Percentiles rank a stretch among this genome's conserved stretches.
Evolutionary conservation across 75 land plant genomes (phyloP).

Genomic region (Ceratopteris richardii): DNA sequence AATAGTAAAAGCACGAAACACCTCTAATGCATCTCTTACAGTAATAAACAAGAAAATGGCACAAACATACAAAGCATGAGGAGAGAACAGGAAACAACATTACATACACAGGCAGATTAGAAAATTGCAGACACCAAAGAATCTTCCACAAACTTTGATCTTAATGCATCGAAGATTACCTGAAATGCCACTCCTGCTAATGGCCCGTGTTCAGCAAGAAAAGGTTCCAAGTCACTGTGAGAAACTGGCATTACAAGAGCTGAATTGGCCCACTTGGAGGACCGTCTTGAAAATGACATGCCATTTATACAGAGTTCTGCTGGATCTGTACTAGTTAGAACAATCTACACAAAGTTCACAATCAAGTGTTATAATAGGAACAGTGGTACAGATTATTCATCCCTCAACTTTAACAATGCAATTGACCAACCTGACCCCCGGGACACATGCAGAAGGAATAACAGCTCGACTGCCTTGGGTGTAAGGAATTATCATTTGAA

Average conservation of each 20-base stretch:
- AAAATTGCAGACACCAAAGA: too few species aligned
- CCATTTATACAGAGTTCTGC: conserved; percentile 92
- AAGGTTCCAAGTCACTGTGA: conserved; percentile 49
- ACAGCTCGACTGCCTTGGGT: conserved; percentile 42
- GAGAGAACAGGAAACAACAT: too few species aligned
- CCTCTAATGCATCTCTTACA: too few species aligned
- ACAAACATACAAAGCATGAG: too few species aligned
- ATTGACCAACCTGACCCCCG: conserved; percentile 81
- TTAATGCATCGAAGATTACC: too few species aligned
- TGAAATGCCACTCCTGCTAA: conserved; percentile 93
- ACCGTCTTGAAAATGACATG: conserved; percentile 91
- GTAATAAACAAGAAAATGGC: too few species aligned
- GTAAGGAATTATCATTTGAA: not conserved
- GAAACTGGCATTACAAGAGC: conserved; percentile 85
- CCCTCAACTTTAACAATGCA: too few species aligned
- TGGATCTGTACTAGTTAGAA: conserved; percentile 84
- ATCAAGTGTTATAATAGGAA: too few species aligned
- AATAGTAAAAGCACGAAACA: too few species aligned
- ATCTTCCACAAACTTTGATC: too few species aligned
- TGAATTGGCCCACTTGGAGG: conserved; percentile 97
- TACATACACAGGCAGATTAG: too few species aligned
- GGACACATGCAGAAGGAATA: conserved; percentile 99
- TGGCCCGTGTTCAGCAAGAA: conserved; percentile 45
- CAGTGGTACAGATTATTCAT: too few species aligned
- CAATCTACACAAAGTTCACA: conserved; percentile 44